Evolutionary conservation across 2,329 filamentous ascomycete species (phyloP).

Genomic region (Akanthomyces uredinophilus): DNA sequence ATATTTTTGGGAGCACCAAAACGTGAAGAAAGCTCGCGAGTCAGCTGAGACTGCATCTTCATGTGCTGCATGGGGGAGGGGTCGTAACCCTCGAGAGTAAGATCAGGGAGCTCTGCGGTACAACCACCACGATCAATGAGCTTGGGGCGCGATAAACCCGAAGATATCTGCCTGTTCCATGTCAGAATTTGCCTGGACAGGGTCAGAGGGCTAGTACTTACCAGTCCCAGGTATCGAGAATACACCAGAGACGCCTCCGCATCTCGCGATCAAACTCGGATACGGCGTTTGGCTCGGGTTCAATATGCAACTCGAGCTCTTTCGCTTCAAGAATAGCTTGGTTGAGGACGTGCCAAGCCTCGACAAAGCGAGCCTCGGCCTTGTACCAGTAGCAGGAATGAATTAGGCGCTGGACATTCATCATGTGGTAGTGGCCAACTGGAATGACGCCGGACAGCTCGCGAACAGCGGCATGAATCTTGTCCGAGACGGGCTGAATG

Average conservation of each 20-base stretch:
- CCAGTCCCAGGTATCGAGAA: slow-evolving; percentile 31
- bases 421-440: slow-evolving; percentile 24
- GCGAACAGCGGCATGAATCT: slow-evolving; percentile 22
- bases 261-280: slow-evolving; percentile 29
- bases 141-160: slow-evolving; percentile 29
- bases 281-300: slow-evolving; percentile 18
- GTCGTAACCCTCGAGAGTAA: slow-evolving; percentile 28
- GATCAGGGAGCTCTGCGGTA: slow-evolving; percentile 27
- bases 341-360: slow-evolving; percentile 29
- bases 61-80: slow-evolving; percentile 30
- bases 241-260: slow-evolving; percentile 28
- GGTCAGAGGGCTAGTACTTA: slow-evolving; percentile 18
- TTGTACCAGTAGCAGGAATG: slow-evolving; percentile 31
- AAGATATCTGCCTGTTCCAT: slow-evolving; percentile 28
- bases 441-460: slow-evolving; percentile 25
- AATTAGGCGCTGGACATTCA: slow-evolving; percentile 26
- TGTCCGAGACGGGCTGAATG: slow-evolving; percentile 21
- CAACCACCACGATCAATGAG: slow-evolving; percentile 32
- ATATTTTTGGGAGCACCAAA: slow-evolving; percentile 25
- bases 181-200: not conserved
- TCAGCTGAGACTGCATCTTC: slow-evolving; percentile 26
- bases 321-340: slow-evolving; percentile 27
- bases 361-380: slow-evolving; percentile 27
- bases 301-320: slow-evolving; percentile 25
- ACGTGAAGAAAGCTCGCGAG: slow-evolving; percentile 20